Conservation (phyloP, 2,329 filamentous ascomycete genomes). For the Simplicillium sp. region DNA sequence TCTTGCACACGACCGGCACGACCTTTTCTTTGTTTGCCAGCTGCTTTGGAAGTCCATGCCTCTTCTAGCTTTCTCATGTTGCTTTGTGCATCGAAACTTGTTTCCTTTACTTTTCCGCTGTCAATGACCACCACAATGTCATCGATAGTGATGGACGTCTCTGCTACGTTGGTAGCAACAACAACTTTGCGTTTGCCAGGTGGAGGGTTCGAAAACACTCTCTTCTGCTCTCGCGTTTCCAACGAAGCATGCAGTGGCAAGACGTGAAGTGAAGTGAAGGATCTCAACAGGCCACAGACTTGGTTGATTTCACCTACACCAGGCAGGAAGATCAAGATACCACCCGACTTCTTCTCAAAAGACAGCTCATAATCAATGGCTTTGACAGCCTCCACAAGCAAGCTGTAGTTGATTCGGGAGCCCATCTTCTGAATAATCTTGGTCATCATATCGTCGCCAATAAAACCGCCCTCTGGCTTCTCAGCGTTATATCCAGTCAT, state of each 20-base stretch:
- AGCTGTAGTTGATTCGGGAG: slow-evolving; percentile 82
- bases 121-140: slow-evolving; percentile 96
- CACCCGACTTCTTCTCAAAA: slow-evolving; percentile 56
- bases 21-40: slow-evolving; percentile 88
- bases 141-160: slow-evolving; percentile 97
- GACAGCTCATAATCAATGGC: slow-evolving; percentile 71
- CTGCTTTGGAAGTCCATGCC: slow-evolving; percentile 88
- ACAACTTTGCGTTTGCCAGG: slow-evolving; percentile 82
- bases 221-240: slow-evolving; percentile 76
- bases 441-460: slow-evolving; percentile 49
- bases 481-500: slow-evolving; percentile 62
- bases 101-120: slow-evolving; percentile 92
- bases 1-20: slow-evolving; percentile 88
- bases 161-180: slow-evolving; percentile 91
- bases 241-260: slow-evolving; percentile 88
- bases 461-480: slow-evolving; percentile 33
- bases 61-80: slow-evolving; percentile 94
- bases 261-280: slow-evolving; percentile 57
- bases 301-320: slow-evolving; percentile 87
- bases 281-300: slow-evolving; percentile 58
- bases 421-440: slow-evolving; percentile 65
- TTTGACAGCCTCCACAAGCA: slow-evolving; percentile 71
- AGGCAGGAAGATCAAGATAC: slow-evolving; percentile 91
- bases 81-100: slow-evolving; percentile 80
- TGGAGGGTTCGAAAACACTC: slow-evolving; percentile 72